Evolutionary conservation across 441 rosid genomes (phyloP).

Genomic region (Biscutella laevigata): DNA sequence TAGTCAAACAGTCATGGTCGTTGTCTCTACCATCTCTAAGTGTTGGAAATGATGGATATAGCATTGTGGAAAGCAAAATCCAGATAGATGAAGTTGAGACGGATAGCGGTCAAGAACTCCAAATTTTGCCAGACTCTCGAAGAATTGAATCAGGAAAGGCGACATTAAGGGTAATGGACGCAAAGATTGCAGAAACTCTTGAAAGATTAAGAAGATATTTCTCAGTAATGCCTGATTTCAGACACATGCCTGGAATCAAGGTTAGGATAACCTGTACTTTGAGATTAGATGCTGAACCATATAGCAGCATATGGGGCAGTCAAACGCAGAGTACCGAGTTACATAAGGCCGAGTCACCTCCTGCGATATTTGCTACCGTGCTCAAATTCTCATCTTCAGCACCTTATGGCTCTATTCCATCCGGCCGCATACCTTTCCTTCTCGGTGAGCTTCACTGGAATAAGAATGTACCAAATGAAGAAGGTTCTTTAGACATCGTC

Average conservation of each 20-base stretch:
- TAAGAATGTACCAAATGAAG: slow-evolving; percentile 20
- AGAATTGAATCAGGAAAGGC: slow-evolving; percentile 34
- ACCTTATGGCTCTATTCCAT: slow-evolving; percentile 74
- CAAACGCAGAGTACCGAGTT: slow-evolving; percentile 35
- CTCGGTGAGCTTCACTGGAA: slow-evolving; percentile 52
- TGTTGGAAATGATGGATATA: slow-evolving; percentile 36
- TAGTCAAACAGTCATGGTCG: slow-evolving; percentile 83
- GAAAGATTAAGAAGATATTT: slow-evolving; percentile 66
- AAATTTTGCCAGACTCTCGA: slow-evolving; percentile 31
- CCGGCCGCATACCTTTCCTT: slow-evolving; percentile 72
- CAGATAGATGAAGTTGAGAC: slow-evolving; percentile 36
- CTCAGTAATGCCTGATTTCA: slow-evolving; percentile 76
- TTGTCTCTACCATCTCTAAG: slow-evolving; percentile 52
- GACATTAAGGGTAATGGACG: slow-evolving; percentile 77
- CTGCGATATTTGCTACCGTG: slow-evolving; percentile 74
- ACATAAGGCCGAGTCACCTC: slow-evolving; percentile 47
- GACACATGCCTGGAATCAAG: slow-evolving; percentile 65
- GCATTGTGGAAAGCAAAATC: slow-evolving; percentile 39
- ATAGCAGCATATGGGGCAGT: slow-evolving; percentile 42
- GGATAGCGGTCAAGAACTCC: slow-evolving; percentile 31
- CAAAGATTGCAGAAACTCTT: slow-evolving; percentile 60
- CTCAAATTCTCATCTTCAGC: slow-evolving; percentile 82
- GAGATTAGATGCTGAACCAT: slow-evolving; percentile 75
- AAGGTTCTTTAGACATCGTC: slow-evolving; percentile 39
- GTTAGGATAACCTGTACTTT: slow-evolving; percentile 60